Evolutionary conservation across 768 basidiomycete genomes (phyloP).

Genomic region (Termitomyces sp.): DNA sequence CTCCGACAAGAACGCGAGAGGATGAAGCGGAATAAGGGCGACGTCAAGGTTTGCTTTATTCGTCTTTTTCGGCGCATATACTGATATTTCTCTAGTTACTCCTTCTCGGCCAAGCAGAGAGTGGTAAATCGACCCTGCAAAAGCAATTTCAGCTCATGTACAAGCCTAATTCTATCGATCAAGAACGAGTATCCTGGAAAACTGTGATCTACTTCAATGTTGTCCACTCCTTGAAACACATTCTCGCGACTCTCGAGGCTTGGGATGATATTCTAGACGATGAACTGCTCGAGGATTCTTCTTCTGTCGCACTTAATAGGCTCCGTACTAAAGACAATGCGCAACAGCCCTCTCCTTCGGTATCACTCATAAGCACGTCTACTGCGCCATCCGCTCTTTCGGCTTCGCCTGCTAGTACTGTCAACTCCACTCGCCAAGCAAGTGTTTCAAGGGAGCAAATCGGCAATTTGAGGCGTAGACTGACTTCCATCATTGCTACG

Average conservation of each 20-base stretch:
- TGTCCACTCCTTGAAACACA: conserved; percentile 66
- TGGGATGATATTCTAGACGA: conserved; percentile 62
- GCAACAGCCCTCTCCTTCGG: conserved; percentile 37
- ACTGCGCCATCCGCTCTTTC: conserved; percentile 14
- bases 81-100: conserved; percentile 46
- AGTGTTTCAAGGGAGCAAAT: conserved; percentile 36
- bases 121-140: conserved; percentile 73
- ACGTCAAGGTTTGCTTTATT: conserved; percentile 57
- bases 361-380: conserved; percentile 29
- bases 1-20: conserved; percentile 66
- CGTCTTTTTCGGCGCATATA: conserved; percentile 28
- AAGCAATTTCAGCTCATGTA: conserved; percentile 84
- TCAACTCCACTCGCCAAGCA: conserved; percentile 23
- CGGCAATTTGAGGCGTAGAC: conserved; percentile 51
- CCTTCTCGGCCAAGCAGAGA: conserved; percentile 78
- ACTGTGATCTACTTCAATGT: conserved; percentile 77
- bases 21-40: conserved; percentile 60
- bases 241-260: conserved; percentile 56
- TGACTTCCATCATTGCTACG: conserved; percentile 55
- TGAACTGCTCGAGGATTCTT: conserved; percentile 30
- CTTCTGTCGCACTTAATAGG: conserved; percentile 22
- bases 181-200: conserved; percentile 69
- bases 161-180: conserved; percentile 63
- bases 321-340: conserved; percentile 27
- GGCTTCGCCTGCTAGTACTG: conserved; percentile 20